Evolutionary conservation across 2,329 filamentous ascomycete genomes (phyloP), one percentile per base, ranked within the genome.

Genomic region (Fulvia fulva): DNA sequence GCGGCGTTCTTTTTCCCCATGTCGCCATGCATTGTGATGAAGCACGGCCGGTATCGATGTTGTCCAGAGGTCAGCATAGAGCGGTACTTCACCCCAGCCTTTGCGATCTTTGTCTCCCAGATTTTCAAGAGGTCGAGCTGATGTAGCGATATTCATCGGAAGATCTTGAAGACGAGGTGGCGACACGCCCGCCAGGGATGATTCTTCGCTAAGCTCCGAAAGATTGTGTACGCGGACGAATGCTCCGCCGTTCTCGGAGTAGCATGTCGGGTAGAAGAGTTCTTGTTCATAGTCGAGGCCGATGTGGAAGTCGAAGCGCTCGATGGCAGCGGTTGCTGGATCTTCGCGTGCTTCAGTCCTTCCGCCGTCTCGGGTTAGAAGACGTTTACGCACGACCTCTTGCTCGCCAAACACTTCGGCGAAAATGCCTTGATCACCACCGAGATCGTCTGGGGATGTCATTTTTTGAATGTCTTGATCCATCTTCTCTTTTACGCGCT

Each of bases 211-310:
- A 7, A 49, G 23, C 8, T n/a, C 45, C 23, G 4, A 21, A 49
- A 21, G 19, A 16, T 49, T 49, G 16, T 53, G 14, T 14, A 60
- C 19, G 16, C 45, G 47, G 6, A 57, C 25, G 22, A 51, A 60
- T 5, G 50, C 26, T 7, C 58, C 58, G 26, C 45, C 26, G 16
- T 34, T 9, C 22, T 60, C 58, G 22, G 58, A 60, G 19, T 47
- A 32, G 45, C 58, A 60, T 9, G 58, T 60, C 4, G 58, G 58
- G 23, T 60, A 60, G 46, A 60, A 57, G 19, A 60, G 44, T 19
- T 57, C 58, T 41, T 60, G 58, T 4, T 14, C 16, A 19, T 60
- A 55, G 55, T 60, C 58, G 5, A 60, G 55, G 37, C 58, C 58
- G 34, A 60, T n/a, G 28, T 57, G 55, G 46, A 51, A 55, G 25